Conservation (phyloP, 495 filamentous ascomycete genomes). For the Rostrohypoxylon terebratum region DNA sequence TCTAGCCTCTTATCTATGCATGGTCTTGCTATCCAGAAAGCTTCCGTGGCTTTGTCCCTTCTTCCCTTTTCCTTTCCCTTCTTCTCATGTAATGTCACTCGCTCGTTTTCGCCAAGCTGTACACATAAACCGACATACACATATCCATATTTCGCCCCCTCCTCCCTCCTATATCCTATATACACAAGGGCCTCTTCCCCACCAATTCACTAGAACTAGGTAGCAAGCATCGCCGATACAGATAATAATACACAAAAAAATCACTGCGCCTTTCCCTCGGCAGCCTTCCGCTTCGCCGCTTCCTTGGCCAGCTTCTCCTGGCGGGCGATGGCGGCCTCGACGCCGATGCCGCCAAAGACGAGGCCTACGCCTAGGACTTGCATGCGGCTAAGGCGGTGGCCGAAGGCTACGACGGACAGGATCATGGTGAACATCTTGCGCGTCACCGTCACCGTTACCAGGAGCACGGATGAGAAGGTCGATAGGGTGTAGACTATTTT, state of each 20-base stretch:
- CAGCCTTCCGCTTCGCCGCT: constrained; percentile 65
- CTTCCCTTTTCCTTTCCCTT: not conserved
- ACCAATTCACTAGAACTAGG: not conserved
- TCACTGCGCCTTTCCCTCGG: constrained; percentile 55
- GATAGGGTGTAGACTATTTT: constrained; percentile 84
- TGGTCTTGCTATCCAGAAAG: not conserved
- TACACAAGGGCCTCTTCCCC: not conserved
- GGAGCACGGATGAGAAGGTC: constrained; percentile 87
- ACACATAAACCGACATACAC: not conserved
- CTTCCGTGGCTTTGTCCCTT: not conserved
- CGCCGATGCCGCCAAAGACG: constrained; percentile 95
- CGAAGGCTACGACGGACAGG: constrained; percentile 92
- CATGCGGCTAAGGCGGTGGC: constrained; percentile 82
- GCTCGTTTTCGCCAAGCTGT: not conserved
- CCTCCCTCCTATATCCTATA: constrained; percentile 14
- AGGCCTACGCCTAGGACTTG: constrained; percentile 93
- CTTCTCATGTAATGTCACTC: not conserved
- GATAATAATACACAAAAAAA: not conserved
- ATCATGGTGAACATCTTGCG: constrained; percentile 99
- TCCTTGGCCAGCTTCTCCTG: constrained; percentile 88
- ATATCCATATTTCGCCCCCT: not conserved
- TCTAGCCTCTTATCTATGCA: not conserved
- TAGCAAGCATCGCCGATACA: not conserved
- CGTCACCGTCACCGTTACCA: constrained; percentile 97
- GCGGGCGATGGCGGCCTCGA: constrained; percentile 84